Base-by-base conservation (phyloP, 345 rosid species). In the Dipteronia dyeriana region DNA sequence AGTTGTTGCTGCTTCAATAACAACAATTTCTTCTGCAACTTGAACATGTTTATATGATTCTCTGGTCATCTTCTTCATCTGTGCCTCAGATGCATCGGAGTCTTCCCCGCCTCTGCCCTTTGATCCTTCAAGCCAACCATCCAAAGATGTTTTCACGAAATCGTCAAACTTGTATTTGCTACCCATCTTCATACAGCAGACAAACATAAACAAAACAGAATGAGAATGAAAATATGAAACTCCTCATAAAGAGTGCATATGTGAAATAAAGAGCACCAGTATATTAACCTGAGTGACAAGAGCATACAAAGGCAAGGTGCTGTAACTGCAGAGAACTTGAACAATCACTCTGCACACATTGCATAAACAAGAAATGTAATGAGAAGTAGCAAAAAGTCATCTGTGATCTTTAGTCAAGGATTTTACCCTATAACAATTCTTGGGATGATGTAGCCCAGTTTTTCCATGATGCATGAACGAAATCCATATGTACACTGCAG, bases 311-410 rank as follows among this genome's bases (percentile, higher is more conserved):
- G 97, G 99, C 70, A 93, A 82, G 62, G 99, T 95, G 78, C 90
- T 91, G 84, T 92, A 90, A 79, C 99, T 85, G 87, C 99, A 95
- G 13, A 95, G 89, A 45, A 92, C 94, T 88, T 95, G 97, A 73
- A 95, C 95, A 16, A 87, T 67, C 71, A 85, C 90, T 25, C 99
- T 95, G 90, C 73, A 81, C 93, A 89, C 70, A 81, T 8, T 51
- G 16, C n/a, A 57, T 16, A 54, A 80, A 22, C 49, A 68, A 65
- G 59, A 71, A 5, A 41, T 4, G 34, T 25, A 7, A 67, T 54
- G 31, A 51, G 9, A 31, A 75, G 22, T 26, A 66, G 57, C n/a
- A 14, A 23, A 51, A 31, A 10, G 47, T 62, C 66, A n/a, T 38
- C 13, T 22, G 31, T 19, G 12, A 3, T 64, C 23, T 10, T 11